A percentile compares a stretch with the other conserved stretches of the same genome.
phyloP scores from a whole-genome alignment of 1,284 basidiomycete species.

The Inonotus obliquus region DNA sequence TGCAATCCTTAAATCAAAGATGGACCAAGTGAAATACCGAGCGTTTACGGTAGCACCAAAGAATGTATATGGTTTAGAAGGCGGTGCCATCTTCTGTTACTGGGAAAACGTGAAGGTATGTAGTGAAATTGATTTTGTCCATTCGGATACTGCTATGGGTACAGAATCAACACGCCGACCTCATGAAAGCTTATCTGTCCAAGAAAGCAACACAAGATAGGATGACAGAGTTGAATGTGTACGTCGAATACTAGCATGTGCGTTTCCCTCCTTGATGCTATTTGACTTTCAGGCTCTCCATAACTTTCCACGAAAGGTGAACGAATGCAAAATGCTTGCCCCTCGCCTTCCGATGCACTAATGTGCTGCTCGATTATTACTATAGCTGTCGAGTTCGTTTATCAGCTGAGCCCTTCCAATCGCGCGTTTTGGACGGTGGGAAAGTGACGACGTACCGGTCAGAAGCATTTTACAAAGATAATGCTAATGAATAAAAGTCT shows the following conservation, averaged over 20 bases:
- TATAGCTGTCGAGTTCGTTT: background rate
- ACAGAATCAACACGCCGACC: background rate
- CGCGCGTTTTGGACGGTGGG: background rate
- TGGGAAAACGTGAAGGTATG: background rate
- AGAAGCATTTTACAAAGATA: background rate
- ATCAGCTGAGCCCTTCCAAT: background rate
- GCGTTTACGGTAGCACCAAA: background rate
- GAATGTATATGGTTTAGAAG: background rate
- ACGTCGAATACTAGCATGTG: background rate
- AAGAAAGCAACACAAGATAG: background rate
- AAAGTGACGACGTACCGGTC: background rate
- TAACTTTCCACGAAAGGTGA: slow-evolving; percentile 3
- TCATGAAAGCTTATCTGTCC: background rate
- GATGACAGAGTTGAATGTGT: background rate
- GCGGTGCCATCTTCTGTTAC: background rate
- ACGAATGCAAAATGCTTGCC: background rate
- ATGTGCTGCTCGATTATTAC: background rate
- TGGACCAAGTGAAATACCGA: background rate
- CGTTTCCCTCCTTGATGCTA: background rate
- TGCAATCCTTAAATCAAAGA: background rate
- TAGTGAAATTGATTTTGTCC: background rate
- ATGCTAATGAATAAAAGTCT: background rate
- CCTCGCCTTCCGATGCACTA: background rate
- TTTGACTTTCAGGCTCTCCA: background rate
- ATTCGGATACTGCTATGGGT: background rate